Percentiles rank a stretch among this genome's conserved stretches.
Conservation (phyloP, 108 stramenopile species). For the Discostella pseudostelligera region DNA sequence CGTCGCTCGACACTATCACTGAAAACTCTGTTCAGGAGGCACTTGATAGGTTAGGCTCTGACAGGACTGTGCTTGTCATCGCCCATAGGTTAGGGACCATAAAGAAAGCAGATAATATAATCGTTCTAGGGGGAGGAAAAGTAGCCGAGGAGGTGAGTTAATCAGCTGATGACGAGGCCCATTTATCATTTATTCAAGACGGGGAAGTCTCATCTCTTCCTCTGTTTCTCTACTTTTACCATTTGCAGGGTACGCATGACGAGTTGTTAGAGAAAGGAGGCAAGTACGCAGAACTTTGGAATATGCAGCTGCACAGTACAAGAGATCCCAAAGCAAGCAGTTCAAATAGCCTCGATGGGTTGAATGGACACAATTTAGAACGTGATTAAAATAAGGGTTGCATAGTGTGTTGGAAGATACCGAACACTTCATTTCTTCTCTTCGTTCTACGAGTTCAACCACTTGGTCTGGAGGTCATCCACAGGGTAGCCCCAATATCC, state of each 20-base stretch:
- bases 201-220: too few species aligned
- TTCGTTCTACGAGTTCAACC: slow-evolving; percentile 71
- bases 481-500: slow-evolving; percentile 82
- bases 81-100: slow-evolving; percentile 97
- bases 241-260: slow-evolving; percentile 89
- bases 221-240: neutral
- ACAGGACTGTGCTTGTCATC: slow-evolving; percentile 94
- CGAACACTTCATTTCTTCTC: neutral
- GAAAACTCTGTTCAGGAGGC: slow-evolving; percentile 95
- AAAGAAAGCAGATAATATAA: slow-evolving; percentile 94
- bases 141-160: slow-evolving; percentile 83
- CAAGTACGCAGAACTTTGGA: slow-evolving; percentile 89
- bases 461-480: slow-evolving; percentile 74
- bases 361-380: slow-evolving; percentile 5
- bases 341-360: slow-evolving; percentile 14
- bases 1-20: slow-evolving; percentile 79
- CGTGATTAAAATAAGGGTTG: neutral
- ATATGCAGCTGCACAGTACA: slow-evolving; percentile 71
- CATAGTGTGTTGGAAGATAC: neutral
- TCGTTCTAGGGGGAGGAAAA: slow-evolving; percentile 90
- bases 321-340: slow-evolving; percentile 12
- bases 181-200: too few species aligned
- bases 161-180: neutral
- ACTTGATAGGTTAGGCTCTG: slow-evolving; percentile 82
- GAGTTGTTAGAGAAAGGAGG: slow-evolving; percentile 78